phyloP scores from a whole-genome alignment of 345 rosid genomes.

The Gynandropsis gynandra region DNA sequence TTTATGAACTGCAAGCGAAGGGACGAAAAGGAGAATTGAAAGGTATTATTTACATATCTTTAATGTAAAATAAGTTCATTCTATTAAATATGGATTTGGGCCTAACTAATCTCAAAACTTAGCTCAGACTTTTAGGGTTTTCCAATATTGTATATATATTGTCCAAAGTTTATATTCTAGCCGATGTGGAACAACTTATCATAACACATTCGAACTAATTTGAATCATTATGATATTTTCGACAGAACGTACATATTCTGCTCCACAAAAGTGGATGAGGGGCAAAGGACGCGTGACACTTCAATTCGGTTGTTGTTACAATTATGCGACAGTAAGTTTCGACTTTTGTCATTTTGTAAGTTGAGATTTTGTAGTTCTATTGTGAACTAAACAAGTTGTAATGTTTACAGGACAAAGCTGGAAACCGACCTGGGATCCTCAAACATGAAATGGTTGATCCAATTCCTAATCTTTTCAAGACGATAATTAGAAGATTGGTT shows the following conservation, averaged over 20 bases:
- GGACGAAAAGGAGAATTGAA: constrained; percentile 46
- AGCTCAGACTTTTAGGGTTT: too few species aligned
- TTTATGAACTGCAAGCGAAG: constrained; percentile 40
- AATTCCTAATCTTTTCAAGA: constrained; percentile 45
- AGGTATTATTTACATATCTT: constrained; percentile 32
- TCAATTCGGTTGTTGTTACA: constrained; percentile 66
- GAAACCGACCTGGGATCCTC: constrained; percentile 57
- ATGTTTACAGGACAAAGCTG: constrained; percentile 40
- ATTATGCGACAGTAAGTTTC: constrained; percentile 38
- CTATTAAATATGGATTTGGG: too few species aligned
- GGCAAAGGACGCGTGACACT: constrained; percentile 66
- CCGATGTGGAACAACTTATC: too few species aligned
- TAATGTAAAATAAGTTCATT: too few species aligned
- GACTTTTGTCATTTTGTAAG: not conserved
- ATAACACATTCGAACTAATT: not conserved
- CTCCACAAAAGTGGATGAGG: constrained; percentile 64
- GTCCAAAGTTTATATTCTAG: too few species aligned
- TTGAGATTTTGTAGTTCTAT: not conserved
- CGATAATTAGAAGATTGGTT: constrained; percentile 52
- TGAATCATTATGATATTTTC: constrained; percentile 11
- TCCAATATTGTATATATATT: not conserved
- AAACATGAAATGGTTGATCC: constrained; percentile 54
- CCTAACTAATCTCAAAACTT: too few species aligned
- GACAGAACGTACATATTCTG: constrained; percentile 51
- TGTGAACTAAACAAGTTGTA: not conserved